Evolutionary conservation across 768 basidiomycete genomes (phyloP).

Genomic region (Vararia minispora): DNA sequence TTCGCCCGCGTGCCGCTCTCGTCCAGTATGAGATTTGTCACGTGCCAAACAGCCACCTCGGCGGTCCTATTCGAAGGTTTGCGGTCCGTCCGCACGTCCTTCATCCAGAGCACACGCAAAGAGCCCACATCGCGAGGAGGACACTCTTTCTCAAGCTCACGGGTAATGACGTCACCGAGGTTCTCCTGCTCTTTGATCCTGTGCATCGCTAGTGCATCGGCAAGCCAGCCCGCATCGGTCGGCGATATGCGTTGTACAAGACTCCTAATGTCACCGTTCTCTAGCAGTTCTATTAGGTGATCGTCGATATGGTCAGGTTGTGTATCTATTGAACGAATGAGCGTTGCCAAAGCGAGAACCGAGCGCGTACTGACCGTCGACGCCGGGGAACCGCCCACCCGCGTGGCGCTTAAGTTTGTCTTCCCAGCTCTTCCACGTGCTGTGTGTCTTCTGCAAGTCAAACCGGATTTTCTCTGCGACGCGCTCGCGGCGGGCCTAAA

Average conservation of each 20-base stretch:
- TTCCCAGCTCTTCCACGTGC: too few species aligned
- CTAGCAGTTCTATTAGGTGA: conserved; percentile 57
- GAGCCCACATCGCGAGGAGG: conserved; percentile 15
- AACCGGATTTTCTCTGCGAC: conserved; percentile 48
- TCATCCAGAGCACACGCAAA: conserved; percentile 10
- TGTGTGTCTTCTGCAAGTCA: too few species aligned
- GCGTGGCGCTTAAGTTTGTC: conserved; percentile 41
- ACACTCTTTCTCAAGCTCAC: conserved; percentile 35
- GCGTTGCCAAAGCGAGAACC: not conserved
- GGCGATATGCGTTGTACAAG: conserved; percentile 30
- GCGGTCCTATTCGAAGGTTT: conserved; percentile 7
- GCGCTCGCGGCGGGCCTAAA: conserved; percentile 44
- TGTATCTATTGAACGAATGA: conserved; percentile 11
- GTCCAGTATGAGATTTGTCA: conserved; percentile 8
- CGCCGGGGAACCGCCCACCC: conserved; percentile 37
- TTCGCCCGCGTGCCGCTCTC: conserved; percentile 3
- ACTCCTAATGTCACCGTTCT: conserved; percentile 31
- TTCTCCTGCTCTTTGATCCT: conserved; percentile 37
- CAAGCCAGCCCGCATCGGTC: conserved; percentile 53
- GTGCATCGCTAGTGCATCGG: conserved; percentile 38
- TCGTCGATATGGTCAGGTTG: conserved; percentile 27
- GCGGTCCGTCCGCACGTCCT: conserved; percentile 5
- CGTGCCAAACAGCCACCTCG: conserved; percentile 13
- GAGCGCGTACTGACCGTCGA: conserved; percentile 11
- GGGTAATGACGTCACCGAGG: conserved; percentile 50